Conservation (phyloP, 2,329 filamentous ascomycete species). For the Ophiostoma perfectum region DNA sequence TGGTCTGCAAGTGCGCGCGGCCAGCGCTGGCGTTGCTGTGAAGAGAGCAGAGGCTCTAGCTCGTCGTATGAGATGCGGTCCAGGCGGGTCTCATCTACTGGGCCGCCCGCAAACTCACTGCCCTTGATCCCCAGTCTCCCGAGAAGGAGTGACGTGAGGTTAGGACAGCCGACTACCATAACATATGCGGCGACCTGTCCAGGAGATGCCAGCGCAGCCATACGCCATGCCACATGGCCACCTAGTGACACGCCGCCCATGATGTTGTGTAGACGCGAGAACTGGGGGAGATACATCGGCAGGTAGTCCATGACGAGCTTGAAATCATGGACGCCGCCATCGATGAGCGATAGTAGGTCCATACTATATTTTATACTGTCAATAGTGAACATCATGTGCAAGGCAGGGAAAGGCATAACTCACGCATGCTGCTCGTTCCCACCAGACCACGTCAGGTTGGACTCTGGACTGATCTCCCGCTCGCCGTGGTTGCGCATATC, state of each 20-base stretch:
- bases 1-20: too few relatives aligned
- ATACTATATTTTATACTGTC: background rate
- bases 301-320: conserved; percentile 4
- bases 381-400: background rate
- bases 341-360: background rate
- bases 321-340: background rate
- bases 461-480: background rate
- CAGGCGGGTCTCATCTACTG: background rate
- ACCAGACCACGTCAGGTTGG: background rate
- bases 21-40: background rate
- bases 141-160: background rate
- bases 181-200: background rate
- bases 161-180: background rate
- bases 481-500: background rate
- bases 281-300: background rate
- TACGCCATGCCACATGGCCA: background rate
- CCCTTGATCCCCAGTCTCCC: background rate
- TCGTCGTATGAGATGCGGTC: background rate
- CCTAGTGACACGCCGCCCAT: background rate
- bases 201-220: background rate
- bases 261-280: background rate
- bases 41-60: background rate
- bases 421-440: background rate
- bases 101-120: background rate
- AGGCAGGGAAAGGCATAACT: background rate